phyloP scores from a whole-genome alignment of 139 green algal genomes.

The Marvania coccoides region DNA sequence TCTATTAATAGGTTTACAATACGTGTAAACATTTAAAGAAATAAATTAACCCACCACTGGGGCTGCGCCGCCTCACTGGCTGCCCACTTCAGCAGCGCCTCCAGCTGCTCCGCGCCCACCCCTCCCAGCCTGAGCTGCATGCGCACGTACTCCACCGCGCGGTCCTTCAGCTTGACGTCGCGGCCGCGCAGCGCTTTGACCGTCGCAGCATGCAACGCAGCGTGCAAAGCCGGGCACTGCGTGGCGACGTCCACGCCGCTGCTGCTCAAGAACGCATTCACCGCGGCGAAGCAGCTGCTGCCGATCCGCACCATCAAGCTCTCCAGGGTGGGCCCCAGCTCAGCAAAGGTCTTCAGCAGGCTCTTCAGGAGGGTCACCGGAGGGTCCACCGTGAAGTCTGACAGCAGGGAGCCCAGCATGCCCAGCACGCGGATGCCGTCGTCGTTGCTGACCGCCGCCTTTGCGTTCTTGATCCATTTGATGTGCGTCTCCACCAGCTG shows the following conservation, averaged over 20 bases:
- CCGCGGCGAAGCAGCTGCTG: conserved; percentile 3
- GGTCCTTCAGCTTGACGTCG: conserved; percentile 20
- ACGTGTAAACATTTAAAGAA: too few relatives aligned
- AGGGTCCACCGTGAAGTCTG: conserved; percentile 25
- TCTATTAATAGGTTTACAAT: too few relatives aligned
- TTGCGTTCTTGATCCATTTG: conserved; percentile 6
- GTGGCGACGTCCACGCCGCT: conserved; percentile 25
- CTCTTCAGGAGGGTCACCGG: conserved; percentile 17
- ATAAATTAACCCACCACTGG: conserved; percentile 16
- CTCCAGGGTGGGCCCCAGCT: not conserved
- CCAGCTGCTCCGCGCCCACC: not conserved
- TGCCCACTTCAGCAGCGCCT: conserved; percentile 9
- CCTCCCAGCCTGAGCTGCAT: conserved; percentile 25
- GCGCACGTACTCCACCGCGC: conserved; percentile 17
- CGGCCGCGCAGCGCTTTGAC: not conserved
- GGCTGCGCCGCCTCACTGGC: conserved; percentile 13
- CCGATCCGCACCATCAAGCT: conserved; percentile 1
- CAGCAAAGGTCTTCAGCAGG: conserved; percentile 21
- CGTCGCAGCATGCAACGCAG: not conserved
- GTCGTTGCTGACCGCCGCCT: conserved; percentile 8
- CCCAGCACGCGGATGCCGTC: conserved; percentile 18
- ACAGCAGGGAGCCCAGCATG: conserved; percentile 25
- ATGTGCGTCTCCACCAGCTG: conserved; percentile 22
- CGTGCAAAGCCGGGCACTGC: conserved; percentile 11
- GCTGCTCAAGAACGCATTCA: conserved; percentile 36